These are phyloP conservation scores for Aspergillus fischeri DNA, from an alignment of 2,329 filamentous ascomycete species.

Conservation along the genomic window DNA sequence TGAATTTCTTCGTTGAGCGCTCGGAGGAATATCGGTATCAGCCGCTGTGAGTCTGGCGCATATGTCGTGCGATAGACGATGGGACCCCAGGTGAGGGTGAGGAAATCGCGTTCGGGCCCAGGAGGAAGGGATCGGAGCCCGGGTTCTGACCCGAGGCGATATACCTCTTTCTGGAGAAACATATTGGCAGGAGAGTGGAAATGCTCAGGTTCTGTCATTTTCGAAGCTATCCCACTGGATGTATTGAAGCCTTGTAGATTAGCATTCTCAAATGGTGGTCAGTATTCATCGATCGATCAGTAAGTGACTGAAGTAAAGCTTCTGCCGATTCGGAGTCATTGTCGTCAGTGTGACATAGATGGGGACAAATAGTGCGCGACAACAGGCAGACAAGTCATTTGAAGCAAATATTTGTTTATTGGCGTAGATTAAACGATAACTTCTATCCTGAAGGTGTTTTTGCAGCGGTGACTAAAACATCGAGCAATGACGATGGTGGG, in stretches of 20 bases:
- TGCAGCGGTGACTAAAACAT: neutral
- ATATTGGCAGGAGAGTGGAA: slow-evolving; percentile 15
- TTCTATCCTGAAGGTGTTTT: neutral
- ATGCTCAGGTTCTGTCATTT: slow-evolving; percentile 1
- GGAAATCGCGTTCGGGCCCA: slow-evolving; percentile 24
- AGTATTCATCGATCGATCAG: neutral
- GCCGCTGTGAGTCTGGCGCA: slow-evolving; percentile 20
- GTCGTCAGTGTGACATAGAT: slow-evolving; percentile 5
- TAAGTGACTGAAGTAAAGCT: neutral
- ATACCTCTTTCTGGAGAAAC: slow-evolving; percentile 27
- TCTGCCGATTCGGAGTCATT: neutral
- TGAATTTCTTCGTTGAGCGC: slow-evolving; percentile 57
- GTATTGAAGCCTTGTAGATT: neutral
- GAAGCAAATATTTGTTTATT: neutral
- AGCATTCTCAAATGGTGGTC: neutral
- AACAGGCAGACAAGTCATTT: neutral
- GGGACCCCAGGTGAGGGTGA: slow-evolving; percentile 28
- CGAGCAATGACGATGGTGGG: neutral
- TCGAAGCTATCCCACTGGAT: neutral
- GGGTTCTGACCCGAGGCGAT: slow-evolving; percentile 20
- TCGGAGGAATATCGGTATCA: slow-evolving; percentile 54
- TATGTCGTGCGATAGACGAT: slow-evolving; percentile 27
- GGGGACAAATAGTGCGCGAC: neutral
- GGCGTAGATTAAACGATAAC: neutral
- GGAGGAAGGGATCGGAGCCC: slow-evolving; percentile 24